A percentile compares a stretch with the other conserved stretches of the same genome.
Conservation (phyloP, 148 eudicot species). For the Fagopyrum tataricum region DNA sequence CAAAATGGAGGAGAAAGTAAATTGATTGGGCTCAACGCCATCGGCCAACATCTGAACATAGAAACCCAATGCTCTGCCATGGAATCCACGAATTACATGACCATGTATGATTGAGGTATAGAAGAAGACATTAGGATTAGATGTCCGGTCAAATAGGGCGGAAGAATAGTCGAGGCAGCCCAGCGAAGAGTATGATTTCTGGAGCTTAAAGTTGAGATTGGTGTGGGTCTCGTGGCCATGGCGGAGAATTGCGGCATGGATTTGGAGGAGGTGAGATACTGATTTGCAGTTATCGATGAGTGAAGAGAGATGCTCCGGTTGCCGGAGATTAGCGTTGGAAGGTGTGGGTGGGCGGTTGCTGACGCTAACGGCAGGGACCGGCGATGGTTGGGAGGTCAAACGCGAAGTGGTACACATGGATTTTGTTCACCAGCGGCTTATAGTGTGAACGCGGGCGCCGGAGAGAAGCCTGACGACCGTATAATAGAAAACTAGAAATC, state of each 20-base stretch:
- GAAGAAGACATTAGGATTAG: conserved; percentile 47
- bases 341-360: background rate
- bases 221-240: conserved; percentile 49
- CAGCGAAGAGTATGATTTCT: conserved; percentile 50
- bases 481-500: too few relatives aligned
- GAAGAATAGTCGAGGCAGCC: conserved; percentile 42
- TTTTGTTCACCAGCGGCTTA: background rate
- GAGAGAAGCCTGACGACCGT: background rate
- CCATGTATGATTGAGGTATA: conserved; percentile 61
- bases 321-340: conserved; percentile 14
- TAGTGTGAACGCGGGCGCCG: background rate
- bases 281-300: conserved; percentile 41
- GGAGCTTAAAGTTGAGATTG: conserved; percentile 68
- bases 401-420: conserved; percentile 8
- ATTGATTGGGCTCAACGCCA: conserved; percentile 60
- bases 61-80: conserved; percentile 31
- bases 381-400: background rate
- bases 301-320: conserved; percentile 43
- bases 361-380: conserved; percentile 12
- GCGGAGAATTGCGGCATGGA: conserved; percentile 64
- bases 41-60: conserved; percentile 54
- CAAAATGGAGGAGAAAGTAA: conserved; percentile 55
- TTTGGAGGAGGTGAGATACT: conserved; percentile 38
- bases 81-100: conserved; percentile 32
- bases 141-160: conserved; percentile 36